phyloP scores from a whole-genome alignment of 306 rosid species.

The Astragalus glycyphyllos region DNA sequence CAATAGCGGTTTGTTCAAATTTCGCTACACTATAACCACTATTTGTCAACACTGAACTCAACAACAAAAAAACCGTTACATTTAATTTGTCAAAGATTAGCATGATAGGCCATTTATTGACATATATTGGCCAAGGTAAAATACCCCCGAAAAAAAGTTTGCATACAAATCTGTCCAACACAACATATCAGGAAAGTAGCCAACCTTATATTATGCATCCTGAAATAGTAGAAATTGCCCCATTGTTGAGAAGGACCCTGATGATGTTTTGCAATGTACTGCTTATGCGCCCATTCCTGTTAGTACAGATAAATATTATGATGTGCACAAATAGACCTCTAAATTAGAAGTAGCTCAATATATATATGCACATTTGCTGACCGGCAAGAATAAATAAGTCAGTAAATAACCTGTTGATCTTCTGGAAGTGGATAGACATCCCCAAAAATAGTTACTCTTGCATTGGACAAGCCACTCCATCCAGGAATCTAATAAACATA shows the following conservation, averaged over 20 bases:
- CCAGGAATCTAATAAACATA: conserved; percentile 83
- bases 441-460: conserved; percentile 98
- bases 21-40: too few relatives aligned
- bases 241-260: conserved; percentile 99
- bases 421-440: conserved; percentile 97
- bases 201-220: conserved; percentile 96
- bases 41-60: not conserved
- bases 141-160: conserved; percentile 17
- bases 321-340: conserved; percentile 24
- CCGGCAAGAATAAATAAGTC: conserved; percentile 31
- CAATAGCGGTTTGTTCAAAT: too few relatives aligned
- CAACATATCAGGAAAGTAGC: conserved; percentile 34
- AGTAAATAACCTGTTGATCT: conserved; percentile 74
- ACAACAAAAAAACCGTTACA: conserved; percentile 1
- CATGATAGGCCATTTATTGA: not conserved
- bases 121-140: conserved; percentile 26
- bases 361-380: not conserved
- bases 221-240: conserved; percentile 97
- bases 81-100: not conserved
- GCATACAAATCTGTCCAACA: conserved; percentile 29
- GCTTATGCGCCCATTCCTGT: conserved; percentile 99
- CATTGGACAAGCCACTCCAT: conserved; percentile 99
- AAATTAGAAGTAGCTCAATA: conserved; percentile 29
- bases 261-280: conserved; percentile 93
- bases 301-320: conserved; percentile 43